Conservation (phyloP, 805 yeast genomes). For the Yamadazyma phyllophila region DNA sequence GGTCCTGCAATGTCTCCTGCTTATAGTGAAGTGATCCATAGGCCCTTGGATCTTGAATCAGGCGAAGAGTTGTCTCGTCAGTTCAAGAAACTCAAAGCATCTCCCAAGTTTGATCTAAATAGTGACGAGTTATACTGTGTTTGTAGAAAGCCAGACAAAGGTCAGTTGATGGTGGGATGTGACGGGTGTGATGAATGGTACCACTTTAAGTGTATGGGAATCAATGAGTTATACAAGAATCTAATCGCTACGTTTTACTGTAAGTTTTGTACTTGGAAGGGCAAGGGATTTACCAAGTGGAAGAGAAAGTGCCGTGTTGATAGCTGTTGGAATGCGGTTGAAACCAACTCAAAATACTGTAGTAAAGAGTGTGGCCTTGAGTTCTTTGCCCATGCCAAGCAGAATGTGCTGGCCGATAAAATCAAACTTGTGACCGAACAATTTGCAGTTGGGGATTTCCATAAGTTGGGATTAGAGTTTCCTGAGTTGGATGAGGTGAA, state of each 20-base stretch:
- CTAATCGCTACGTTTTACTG: constrained; percentile 69
- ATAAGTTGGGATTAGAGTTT: constrained; percentile 30
- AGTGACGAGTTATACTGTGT: constrained; percentile 71
- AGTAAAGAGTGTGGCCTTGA: constrained; percentile 62
- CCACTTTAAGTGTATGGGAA: constrained; percentile 74
- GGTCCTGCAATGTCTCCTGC: background rate
- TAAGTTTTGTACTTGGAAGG: constrained; percentile 63
- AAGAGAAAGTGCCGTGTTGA: constrained; percentile 69
- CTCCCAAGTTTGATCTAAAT: constrained; percentile 44
- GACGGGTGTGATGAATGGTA: constrained; percentile 96
- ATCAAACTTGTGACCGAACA: constrained; percentile 19
- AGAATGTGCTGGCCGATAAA: constrained; percentile 8
- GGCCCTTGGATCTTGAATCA: constrained; percentile 17
- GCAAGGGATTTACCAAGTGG: constrained; percentile 59
- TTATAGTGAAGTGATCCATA: constrained; percentile 5
- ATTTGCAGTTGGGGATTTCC: constrained; percentile 18
- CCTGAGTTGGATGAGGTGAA: constrained; percentile 43
- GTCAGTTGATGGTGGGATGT: constrained; percentile 85
- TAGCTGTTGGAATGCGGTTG: constrained; percentile 56
- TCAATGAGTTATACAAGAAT: constrained; percentile 49
- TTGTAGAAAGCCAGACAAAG: constrained; percentile 78
- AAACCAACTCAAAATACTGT: constrained; percentile 65
- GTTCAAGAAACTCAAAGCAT: constrained; percentile 31
- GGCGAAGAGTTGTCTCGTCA: constrained; percentile 35
- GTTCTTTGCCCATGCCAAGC: constrained; percentile 22